Base-by-base conservation (phyloP, 2,329 filamentous ascomycete genomes). In the Xylariaceae sp. region DNA sequence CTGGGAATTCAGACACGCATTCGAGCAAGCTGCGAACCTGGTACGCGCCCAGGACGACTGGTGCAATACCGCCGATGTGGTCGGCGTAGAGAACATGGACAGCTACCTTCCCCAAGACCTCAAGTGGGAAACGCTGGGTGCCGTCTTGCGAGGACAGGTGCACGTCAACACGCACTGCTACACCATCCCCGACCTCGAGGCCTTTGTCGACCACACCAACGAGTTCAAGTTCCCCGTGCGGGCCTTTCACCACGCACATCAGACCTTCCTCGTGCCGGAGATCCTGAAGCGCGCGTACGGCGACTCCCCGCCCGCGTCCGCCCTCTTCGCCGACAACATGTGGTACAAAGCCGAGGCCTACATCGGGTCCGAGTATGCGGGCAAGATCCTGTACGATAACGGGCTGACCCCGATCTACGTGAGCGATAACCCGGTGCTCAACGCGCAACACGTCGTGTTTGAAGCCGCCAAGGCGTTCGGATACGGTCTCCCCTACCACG, bases 101-200 rank as follows among this genome's bases (percentile, higher is more conserved):
- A 66, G 60, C 5, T 83, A 84, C 50, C 66, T 85, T 2, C 80
- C 78, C 0, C 70, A 74, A 50, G 72, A 81, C 15, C 64, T 85
- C 13, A 58, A 71, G 34, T 83, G 79, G 76, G 81, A 85, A 49
- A 72, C 74, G 0, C 61, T 84, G 2, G 67, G 67, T 5, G 82
- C 79, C 1, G 76, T 78, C 3, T 60, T 85, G 24, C 70, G 81
- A 27, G 81, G 81, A 0, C 78, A 85, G 48, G 78, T 85, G 5
- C 72, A 79, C 43, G 69, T 85, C 47, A 84, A 85, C 61, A 80
- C 77, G 0, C 82, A 86, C 50, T 85, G 82, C 61, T 86, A 85
- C 57, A 84, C 78, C 0, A 68, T 83, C 2, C 71, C 79, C 1
- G 82, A 85, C 50, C 64, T 85, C 6, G 81, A 85, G 58, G 76